phyloP scores from a whole-genome alignment of 768 basidiomycete species.

The Russula brevipes region DNA sequence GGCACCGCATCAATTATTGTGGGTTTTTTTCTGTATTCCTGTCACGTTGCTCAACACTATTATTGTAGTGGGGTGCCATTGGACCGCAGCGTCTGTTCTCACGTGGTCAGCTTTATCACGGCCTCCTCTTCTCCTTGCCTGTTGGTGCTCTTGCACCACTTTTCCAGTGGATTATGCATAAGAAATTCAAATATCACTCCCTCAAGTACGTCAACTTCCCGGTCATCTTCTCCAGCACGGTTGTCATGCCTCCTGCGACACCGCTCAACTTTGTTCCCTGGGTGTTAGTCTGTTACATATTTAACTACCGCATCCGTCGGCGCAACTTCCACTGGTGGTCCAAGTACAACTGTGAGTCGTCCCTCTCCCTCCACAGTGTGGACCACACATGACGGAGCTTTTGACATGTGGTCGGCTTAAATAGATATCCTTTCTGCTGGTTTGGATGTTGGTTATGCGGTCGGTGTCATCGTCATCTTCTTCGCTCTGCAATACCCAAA shows the following conservation, averaged over 20 bases:
- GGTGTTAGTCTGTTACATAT: constrained; percentile 35
- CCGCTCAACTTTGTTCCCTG: constrained; percentile 40
- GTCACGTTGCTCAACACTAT: neutral
- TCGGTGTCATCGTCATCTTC: constrained; percentile 53
- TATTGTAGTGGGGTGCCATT: constrained; percentile 53
- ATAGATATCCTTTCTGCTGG: constrained; percentile 65
- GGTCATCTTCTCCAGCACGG: constrained; percentile 39
- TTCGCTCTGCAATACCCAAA: constrained; percentile 60
- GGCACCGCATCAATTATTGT: constrained; percentile 73
- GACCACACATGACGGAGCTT: neutral
- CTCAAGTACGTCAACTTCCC: constrained; percentile 59
- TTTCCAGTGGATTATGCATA: constrained; percentile 45
- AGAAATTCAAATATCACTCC: constrained; percentile 19
- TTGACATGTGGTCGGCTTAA: neutral
- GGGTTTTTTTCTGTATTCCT: constrained; percentile 30
- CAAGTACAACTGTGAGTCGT: constrained; percentile 35
- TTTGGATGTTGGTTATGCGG: constrained; percentile 62
- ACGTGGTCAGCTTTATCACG: constrained; percentile 8
- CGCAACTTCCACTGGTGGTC: constrained; percentile 38
- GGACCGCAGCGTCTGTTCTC: constrained; percentile 48
- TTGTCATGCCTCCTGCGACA: constrained; percentile 39
- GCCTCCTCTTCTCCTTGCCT: constrained; percentile 71
- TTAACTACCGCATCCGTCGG: constrained; percentile 37
- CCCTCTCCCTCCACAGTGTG: neutral
- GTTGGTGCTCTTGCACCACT: constrained; percentile 60